A percentile compares a stretch with the other conserved stretches of the same genome.
These are phyloP conservation scores for Diversispora eburnea DNA, from an alignment of 192 early-diverging fungal species.

Conservation along the genomic window DNA sequence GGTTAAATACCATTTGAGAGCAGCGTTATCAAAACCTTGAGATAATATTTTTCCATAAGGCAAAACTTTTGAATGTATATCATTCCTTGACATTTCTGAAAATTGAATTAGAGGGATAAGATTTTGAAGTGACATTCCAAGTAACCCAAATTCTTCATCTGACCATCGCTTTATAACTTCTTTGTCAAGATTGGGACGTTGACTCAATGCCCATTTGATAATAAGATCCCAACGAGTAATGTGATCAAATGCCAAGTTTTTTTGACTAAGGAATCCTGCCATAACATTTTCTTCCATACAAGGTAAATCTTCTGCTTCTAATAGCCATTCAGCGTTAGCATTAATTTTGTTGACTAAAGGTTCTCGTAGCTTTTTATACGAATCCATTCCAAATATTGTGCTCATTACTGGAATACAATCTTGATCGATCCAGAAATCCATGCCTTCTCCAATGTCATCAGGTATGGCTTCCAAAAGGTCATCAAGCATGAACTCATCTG, in stretches of 20 bases:
- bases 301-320: background rate
- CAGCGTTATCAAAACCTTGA: conserved; percentile 15
- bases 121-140: background rate
- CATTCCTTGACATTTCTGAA: conserved; percentile 15
- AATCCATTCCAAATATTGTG: background rate
- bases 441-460: background rate
- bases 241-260: background rate
- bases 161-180: conserved; percentile 2
- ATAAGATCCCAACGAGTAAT: background rate
- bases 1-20: conserved; percentile 19
- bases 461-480: conserved; percentile 5
- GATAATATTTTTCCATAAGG: conserved; percentile 15
- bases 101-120: conserved; percentile 12
- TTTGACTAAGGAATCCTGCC: background rate
- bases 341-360: conserved; percentile 2
- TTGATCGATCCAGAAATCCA: conserved; percentile 5
- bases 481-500: conserved; percentile 12
- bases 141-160: background rate
- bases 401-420: conserved; percentile 13
- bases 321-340: background rate
- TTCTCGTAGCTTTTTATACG: conserved; percentile 9
- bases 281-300: conserved; percentile 9
- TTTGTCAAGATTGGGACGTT: background rate
- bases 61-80: conserved; percentile 13
- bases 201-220: conserved; percentile 5